Percentiles rank a stretch among this genome's conserved stretches.
Evolutionary conservation across 306 rosid species (phyloP).

Genomic region (Ziziphus jujuba): DNA sequence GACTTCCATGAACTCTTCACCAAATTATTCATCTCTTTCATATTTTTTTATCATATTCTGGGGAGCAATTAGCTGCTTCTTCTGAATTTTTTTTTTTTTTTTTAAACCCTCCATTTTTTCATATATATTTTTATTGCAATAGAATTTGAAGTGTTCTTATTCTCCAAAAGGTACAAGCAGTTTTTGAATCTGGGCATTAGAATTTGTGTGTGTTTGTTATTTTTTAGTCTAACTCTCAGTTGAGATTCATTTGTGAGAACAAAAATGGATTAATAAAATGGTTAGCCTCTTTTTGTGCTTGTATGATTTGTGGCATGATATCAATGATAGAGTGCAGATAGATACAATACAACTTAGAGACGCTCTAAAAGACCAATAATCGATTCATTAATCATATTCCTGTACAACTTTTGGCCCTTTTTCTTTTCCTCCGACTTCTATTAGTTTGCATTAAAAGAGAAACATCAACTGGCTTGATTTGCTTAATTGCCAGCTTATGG

Average conservation of each 20-base stretch:
- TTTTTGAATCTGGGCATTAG: too few relatives aligned
- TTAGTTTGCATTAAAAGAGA: neutral
- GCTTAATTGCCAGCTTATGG: conserved; percentile 23
- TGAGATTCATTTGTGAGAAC: neutral
- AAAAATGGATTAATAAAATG: neutral
- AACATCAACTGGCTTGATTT: conserved; percentile 22
- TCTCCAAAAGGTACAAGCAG: too few relatives aligned
- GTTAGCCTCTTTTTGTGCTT: neutral
- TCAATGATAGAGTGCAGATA: neutral
- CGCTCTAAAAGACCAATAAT: neutral
- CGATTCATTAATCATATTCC: conserved; percentile 17
- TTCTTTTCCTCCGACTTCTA: neutral
- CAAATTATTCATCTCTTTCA: neutral
- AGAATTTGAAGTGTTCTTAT: too few relatives aligned
- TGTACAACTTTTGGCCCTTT: conserved; percentile 31
- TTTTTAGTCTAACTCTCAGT: neutral
- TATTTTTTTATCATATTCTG: too few relatives aligned
- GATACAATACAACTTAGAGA: conserved; percentile 14
- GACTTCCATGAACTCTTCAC: neutral
- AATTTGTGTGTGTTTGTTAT: too few relatives aligned
- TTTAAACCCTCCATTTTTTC: too few relatives aligned
- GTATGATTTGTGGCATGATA: neutral
- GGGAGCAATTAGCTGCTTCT: too few relatives aligned
- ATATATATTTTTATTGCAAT: too few relatives aligned
- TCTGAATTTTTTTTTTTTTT: too few relatives aligned